Evolutionary conservation across 2,329 filamentous ascomycete species (phyloP).

Genomic region (Emergomyces orientalis): DNA sequence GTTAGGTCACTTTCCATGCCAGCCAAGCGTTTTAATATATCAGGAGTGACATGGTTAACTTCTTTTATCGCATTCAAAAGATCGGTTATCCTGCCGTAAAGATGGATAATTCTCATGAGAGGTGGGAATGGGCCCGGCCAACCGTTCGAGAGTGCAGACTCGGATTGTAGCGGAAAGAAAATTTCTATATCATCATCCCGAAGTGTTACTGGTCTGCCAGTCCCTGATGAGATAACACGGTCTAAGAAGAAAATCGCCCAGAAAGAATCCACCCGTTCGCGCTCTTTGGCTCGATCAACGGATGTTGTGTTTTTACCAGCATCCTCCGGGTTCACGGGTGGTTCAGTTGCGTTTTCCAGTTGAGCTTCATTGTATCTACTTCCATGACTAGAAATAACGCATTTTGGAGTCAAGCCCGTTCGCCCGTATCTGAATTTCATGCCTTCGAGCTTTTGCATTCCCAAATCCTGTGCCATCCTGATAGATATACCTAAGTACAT

Average conservation of each 20-base stretch:
- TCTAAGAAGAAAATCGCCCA: slow-evolving; percentile 88
- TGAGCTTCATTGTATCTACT: slow-evolving; percentile 37
- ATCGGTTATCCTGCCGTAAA: slow-evolving; percentile 78
- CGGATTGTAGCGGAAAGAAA: slow-evolving; percentile 52
- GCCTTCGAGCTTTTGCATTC: slow-evolving; percentile 71
- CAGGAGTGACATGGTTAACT: slow-evolving; percentile 62
- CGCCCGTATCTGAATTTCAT: slow-evolving; percentile 50
- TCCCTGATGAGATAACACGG: slow-evolving; percentile 77
- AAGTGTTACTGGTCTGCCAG: slow-evolving; percentile 72
- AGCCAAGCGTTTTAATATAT: slow-evolving; percentile 61
- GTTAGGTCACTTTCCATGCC: slow-evolving; percentile 77
- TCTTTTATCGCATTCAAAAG: slow-evolving; percentile 72
- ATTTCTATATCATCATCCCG: slow-evolving; percentile 79
- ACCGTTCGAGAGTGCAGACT: slow-evolving; percentile 46
- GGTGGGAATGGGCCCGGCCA: slow-evolving; percentile 74
- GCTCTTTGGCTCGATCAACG: slow-evolving; percentile 53
- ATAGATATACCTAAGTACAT: slow-evolving; percentile 88
- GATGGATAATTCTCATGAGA: slow-evolving; percentile 71
- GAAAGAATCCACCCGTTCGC: slow-evolving; percentile 76
- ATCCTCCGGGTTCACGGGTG: slow-evolving; percentile 19
- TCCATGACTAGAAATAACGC: slow-evolving; percentile 40
- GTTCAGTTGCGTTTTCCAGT: slow-evolving; percentile 34
- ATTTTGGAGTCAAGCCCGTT: slow-evolving; percentile 47
- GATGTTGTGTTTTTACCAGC: slow-evolving; percentile 42
- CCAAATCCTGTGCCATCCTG: slow-evolving; percentile 69